Base-by-base conservation (phyloP, 2,329 filamentous ascomycete genomes). In the Arachnomyces sp. region DNA sequence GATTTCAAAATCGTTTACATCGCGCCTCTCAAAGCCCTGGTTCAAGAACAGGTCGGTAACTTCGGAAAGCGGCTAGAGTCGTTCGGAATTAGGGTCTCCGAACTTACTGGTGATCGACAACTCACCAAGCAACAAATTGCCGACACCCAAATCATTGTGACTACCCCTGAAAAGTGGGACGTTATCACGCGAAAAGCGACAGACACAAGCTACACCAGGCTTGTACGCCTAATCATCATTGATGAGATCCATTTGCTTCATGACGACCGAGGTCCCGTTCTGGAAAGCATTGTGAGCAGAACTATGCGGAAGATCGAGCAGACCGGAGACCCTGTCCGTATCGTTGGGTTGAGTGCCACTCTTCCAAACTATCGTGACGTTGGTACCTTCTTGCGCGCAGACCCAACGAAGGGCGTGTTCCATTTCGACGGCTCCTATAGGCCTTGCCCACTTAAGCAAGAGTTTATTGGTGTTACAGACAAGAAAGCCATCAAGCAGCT, bases 1-100 rank as follows among this genome's bases (percentile, higher is more conserved):
- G 81, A 89, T 32, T 98, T 98, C 72, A 98, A 98, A 68, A 95
- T 98, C 53, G 83, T 98, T 31, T 98, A 94, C 60, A 95, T 98
- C 56, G 92, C 92, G 20, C 92, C 92, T 0, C 64, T 98, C 43
- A 98, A 98, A 61, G 92, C 92, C 34, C 67, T 98, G 48, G 92
- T 98, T 3, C 89, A 95, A 61, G 92, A 98, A 60, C 92, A 98
- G 65, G 92, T 98, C 39, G 92, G 92, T 40, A 98, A 96, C 63
- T 93, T 98, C 61, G 89, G 92, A 50, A 87, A 87, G 59, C 79
- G 93, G 43, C 72, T 98, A 7, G 86, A 90, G 58, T 79, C 86
- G 0, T 96, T 90, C 49, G 92, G 92, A 30, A 88, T 98, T 58
- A 82, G 78, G 43, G 92, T 98, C 8, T 79, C 89, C n/a, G 92